phyloP scores from a whole-genome alignment of 2,329 filamentous ascomycete genomes.

The Trichoderma koningiopsis region DNA sequence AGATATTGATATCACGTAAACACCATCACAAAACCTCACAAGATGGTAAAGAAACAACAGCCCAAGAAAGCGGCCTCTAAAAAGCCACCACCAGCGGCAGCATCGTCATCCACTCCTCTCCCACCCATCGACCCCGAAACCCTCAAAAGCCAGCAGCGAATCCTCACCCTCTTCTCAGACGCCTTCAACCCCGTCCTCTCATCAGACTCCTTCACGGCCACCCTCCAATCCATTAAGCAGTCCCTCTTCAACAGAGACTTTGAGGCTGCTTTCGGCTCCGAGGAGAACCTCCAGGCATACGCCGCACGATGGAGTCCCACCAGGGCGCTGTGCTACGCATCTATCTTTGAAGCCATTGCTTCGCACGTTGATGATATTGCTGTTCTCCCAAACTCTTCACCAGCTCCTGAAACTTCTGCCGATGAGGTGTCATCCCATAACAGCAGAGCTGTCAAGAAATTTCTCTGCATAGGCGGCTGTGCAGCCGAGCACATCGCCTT shows the following conservation, averaged over 20 bases:
- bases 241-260: conserved; percentile 89
- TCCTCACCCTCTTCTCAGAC: conserved; percentile 72
- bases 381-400: background rate
- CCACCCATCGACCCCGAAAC: conserved; percentile 27
- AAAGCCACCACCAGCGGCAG: background rate
- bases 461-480: conserved; percentile 58
- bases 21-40: background rate
- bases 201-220: conserved; percentile 50
- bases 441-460: conserved; percentile 35
- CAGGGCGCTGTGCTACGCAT: conserved; percentile 78
- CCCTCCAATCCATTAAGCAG: conserved; percentile 80
- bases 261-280: conserved; percentile 70
- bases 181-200: conserved; percentile 59
- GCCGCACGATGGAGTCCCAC: conserved; percentile 89
- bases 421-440: background rate
- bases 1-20: background rate
- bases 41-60: background rate
- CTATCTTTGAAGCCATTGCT: conserved; percentile 49
- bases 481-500: conserved; percentile 64
- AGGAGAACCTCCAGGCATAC: conserved; percentile 77
- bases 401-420: background rate
- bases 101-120: background rate
- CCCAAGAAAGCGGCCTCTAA: background rate
- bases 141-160: conserved; percentile 58
- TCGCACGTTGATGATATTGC: conserved; percentile 38